A percentile compares a stretch with the other conserved stretches of the same genome.
phyloP scores from a whole-genome alignment of 495 filamentous ascomycete species.

The Friedmanniomyces endolithicus region DNA sequence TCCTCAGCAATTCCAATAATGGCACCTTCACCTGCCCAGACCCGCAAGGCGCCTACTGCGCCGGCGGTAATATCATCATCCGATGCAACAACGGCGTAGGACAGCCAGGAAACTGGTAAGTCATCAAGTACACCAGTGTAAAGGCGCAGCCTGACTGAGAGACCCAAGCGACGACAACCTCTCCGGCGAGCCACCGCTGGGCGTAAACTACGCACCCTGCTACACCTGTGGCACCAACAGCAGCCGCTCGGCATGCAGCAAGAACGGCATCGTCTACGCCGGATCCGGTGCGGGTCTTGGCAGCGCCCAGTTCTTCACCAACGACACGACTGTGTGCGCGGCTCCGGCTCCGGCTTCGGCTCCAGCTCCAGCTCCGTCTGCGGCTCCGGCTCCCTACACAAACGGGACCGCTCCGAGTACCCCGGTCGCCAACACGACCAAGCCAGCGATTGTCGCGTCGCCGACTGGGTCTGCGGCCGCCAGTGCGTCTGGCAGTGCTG shows the following conservation, averaged over 20 bases:
- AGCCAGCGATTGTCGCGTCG: too few relatives aligned
- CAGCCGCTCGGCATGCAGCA: conserved; percentile 23
- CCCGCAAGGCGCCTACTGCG: conserved; percentile 20
- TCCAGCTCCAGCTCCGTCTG: neutral
- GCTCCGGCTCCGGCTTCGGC: neutral
- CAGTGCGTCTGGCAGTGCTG: too few relatives aligned
- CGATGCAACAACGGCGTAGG: conserved; percentile 22
- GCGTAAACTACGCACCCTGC: conserved; percentile 18
- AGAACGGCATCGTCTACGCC: conserved; percentile 18
- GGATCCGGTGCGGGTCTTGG: neutral
- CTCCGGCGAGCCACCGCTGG: conserved; percentile 15
- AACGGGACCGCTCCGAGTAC: too few relatives aligned
- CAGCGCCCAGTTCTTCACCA: neutral
- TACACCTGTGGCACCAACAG: conserved; percentile 7
- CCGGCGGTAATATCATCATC: conserved; percentile 24
- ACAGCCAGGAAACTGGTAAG: conserved; percentile 20
- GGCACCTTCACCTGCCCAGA: conserved; percentile 21
- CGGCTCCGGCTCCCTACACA: neutral
- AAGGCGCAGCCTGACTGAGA: too few relatives aligned
- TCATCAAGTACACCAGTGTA: neutral
- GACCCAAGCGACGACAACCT: conserved; percentile 18
- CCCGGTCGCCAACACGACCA: too few relatives aligned
- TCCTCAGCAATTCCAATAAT: neutral
- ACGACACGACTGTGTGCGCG: neutral
- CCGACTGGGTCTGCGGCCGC: too few relatives aligned